Conservation (phyloP, 768 basidiomycete genomes). For the Pleurotus citrinopileatus region DNA sequence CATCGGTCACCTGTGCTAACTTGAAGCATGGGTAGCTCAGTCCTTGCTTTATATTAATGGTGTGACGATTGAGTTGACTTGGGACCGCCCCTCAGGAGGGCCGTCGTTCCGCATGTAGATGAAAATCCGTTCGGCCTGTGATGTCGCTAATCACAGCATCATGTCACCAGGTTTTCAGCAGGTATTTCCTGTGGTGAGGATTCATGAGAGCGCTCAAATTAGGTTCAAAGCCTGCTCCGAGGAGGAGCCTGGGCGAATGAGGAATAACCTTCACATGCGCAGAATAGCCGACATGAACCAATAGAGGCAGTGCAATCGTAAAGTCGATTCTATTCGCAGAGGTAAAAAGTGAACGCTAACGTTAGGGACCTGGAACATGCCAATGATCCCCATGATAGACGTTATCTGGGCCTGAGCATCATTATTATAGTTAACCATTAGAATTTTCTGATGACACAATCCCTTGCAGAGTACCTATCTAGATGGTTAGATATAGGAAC, state of each 20-base stretch:
- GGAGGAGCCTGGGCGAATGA: neutral
- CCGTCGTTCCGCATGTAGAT: neutral
- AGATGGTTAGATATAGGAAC: conserved; percentile 5
- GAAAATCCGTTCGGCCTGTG: neutral
- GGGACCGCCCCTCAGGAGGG: neutral
- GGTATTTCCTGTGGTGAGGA: neutral
- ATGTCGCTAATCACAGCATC: neutral
- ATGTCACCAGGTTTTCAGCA: neutral
- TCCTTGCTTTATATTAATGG: neutral
- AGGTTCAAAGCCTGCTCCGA: neutral
- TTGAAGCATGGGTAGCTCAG: too few species aligned
- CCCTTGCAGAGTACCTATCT: neutral
- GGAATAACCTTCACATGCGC: neutral
- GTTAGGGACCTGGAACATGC: neutral
- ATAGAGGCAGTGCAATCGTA: neutral
- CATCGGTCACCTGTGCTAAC: neutral
- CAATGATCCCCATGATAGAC: conserved; percentile 4
- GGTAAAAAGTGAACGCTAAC: neutral
- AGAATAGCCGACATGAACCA: neutral
- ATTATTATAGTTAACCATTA: conserved; percentile 6
- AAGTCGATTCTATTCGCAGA: neutral
- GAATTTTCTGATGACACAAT: conserved; percentile 6
- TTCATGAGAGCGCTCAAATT: neutral
- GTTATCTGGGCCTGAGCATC: conserved; percentile 5
- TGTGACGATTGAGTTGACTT: neutral